Percentiles rank a stretch among this genome's conserved stretches.
Conservation (phyloP, 1,284 basidiomycete genomes). For the Pseudozyma sp. region DNA sequence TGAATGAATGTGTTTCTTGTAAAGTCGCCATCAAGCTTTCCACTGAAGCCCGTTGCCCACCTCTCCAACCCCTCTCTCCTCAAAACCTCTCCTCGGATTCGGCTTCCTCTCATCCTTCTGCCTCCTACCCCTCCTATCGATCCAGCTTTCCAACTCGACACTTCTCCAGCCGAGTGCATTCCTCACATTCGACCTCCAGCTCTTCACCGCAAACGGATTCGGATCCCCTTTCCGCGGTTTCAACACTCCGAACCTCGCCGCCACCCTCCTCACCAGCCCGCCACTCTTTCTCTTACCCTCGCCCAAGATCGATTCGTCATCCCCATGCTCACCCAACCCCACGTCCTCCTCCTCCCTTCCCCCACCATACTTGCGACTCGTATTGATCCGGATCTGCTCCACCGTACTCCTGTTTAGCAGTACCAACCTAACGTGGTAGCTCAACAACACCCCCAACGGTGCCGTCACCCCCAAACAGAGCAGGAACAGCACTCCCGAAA, state of each 20-base stretch:
- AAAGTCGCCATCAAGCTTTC: conserved; percentile 2
- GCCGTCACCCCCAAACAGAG: conserved; percentile 41
- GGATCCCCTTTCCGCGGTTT: conserved; percentile 41
- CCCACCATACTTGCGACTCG: conserved; percentile 50
- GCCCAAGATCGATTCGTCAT: background rate
- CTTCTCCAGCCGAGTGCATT: conserved; percentile 49
- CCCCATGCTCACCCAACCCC: conserved; percentile 12
- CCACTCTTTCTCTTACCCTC: background rate
- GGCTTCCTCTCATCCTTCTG: conserved; percentile 3
- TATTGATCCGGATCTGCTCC: conserved; percentile 66
- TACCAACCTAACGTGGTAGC: conserved; percentile 63
- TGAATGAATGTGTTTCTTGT: too few relatives aligned
- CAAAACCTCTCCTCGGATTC: conserved; percentile 10
- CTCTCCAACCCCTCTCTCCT: background rate
- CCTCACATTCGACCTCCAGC: conserved; percentile 27
- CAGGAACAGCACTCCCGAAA: conserved; percentile 59
- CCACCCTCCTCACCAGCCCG: conserved; percentile 7
- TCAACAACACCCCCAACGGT: conserved; percentile 55
- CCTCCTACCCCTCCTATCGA: conserved; percentile 20
- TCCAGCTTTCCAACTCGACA: conserved; percentile 43
- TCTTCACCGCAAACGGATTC: conserved; percentile 52
- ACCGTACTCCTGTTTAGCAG: conserved; percentile 64
- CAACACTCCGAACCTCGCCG: conserved; percentile 17
- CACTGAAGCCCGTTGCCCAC: background rate
- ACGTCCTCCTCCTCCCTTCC: conserved; percentile 41